Evolutionary conservation across 331 rosid species (phyloP), one percentile per base, ranked within the genome.

Genomic region (Malus hybrid): DNA sequence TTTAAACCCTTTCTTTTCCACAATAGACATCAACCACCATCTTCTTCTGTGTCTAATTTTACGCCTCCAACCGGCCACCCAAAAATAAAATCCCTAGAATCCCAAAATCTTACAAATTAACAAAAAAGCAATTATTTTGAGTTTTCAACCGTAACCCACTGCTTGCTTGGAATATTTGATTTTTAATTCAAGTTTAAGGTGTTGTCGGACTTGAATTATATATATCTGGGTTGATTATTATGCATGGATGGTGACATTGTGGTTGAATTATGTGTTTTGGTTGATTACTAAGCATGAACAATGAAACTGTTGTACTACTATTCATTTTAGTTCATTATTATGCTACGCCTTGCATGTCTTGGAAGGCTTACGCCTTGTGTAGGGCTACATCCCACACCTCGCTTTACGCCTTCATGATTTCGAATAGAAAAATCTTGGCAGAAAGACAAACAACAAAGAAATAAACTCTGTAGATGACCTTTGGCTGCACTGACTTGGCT

Each of bases 401-500:
- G 6, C 57, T 52, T 52, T 6, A 52, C 1, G 10, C 20, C 20
- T 52, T 52, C 20, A 52, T 16, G 57, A 52, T 52, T 52, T 52
- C 20, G 0, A 24, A 59, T 59, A 3, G 65, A 66, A 68, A 76
- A 48, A 54, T 63, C 52, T 12, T 42, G 48, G 76, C 27, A 67
- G 12, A 76, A 39, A 67, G 28, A 52, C 65, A n/a, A 70, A 66
- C 22, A 22, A 5, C 27, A 67, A 60, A 59, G 24, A 20, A 72
- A 64, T 69, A 33, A 54, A 61, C 65, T 56, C 10, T 18, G 15
- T 57, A 46, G 81, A 91, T 82, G 67, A 92, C 99, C 99, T 92
- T 94, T 94, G 28, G 99, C 99, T 19, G 99, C 87, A 79, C 78
- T 84, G 68, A 92, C 96, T 82, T 90, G 99, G 85, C 86, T 87